phyloP scores from a whole-genome alignment of 192 early-diverging fungal genomes.

The Coemansia sp. region DNA sequence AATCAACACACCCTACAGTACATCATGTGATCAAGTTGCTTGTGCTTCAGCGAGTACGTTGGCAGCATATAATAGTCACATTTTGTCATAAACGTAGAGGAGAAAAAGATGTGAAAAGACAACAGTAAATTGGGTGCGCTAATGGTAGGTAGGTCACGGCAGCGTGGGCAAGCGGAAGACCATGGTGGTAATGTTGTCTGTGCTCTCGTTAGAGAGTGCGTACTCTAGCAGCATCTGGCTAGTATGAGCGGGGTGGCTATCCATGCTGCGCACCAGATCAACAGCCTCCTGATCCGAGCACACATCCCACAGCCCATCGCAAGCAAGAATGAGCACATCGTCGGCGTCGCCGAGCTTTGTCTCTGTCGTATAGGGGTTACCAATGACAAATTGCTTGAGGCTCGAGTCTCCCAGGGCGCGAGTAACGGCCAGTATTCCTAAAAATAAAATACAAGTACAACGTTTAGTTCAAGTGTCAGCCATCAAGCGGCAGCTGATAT shows the following conservation, averaged over 20 bases:
- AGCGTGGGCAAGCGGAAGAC: conserved; percentile 62
- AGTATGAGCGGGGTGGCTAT: conserved; percentile 72
- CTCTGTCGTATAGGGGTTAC: conserved; percentile 94
- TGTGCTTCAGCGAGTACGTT: too few species aligned
- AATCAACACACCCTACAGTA: conserved; percentile 17
- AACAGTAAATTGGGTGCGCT: background rate
- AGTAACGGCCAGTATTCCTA: conserved; percentile 90
- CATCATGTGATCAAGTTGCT: conserved; percentile 12
- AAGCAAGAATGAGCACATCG: conserved; percentile 87
- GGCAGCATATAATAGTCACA: background rate
- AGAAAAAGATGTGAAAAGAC: background rate
- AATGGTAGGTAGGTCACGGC: background rate
- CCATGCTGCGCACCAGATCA: conserved; percentile 72
- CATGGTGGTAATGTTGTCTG: conserved; percentile 94
- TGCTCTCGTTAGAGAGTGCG: conserved; percentile 89
- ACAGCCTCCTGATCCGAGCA: conserved; percentile 93
- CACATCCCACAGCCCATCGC: conserved; percentile 99
- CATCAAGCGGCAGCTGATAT: background rate
- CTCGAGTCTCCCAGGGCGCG: conserved; percentile 90
- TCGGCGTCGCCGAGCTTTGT: conserved; percentile 74
- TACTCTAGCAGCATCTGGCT: conserved; percentile 77
- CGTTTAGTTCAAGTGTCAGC: background rate
- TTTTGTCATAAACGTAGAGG: background rate
- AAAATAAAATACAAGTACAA: conserved; percentile 33
- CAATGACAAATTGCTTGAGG: conserved; percentile 97